phyloP scores from a whole-genome alignment of 345 rosid genomes.

The Combretum micranthum region DNA sequence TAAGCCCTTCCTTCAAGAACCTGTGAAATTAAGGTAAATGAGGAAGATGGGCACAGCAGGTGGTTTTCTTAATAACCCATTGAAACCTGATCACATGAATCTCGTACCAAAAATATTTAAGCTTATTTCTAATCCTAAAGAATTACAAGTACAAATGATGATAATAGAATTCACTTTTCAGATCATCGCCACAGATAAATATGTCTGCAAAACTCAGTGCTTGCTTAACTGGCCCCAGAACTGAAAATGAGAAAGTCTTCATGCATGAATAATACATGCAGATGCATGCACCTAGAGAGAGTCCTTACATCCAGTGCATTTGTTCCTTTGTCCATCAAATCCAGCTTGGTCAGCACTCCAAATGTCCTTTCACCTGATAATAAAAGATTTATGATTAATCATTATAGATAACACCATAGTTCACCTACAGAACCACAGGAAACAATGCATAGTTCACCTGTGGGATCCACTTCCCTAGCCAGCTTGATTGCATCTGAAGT shows the following conservation, averaged over 20 bases:
- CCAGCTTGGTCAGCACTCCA: slow-evolving; percentile 90
- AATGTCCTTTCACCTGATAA: slow-evolving; percentile 73
- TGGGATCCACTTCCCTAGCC: slow-evolving; percentile 76
- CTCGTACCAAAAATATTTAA: too few relatives aligned
- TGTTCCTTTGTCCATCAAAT: slow-evolving; percentile 93
- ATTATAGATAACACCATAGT: background rate
- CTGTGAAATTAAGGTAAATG: background rate
- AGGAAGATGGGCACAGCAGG: too few relatives aligned
- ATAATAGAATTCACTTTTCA: too few relatives aligned
- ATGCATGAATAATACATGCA: background rate
- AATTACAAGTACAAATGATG: too few relatives aligned
- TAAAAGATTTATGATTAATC: background rate
- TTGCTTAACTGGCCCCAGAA: too few relatives aligned
- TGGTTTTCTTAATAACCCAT: too few relatives aligned
- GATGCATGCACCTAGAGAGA: slow-evolving; percentile 2
- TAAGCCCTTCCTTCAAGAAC: slow-evolving; percentile 27
- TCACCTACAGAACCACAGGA: background rate
- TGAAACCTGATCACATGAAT: too few relatives aligned
- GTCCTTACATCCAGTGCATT: slow-evolving; percentile 67
- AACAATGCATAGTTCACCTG: slow-evolving; percentile 29
- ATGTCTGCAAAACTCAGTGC: too few relatives aligned
- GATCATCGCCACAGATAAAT: too few relatives aligned
- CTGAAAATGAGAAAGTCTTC: too few relatives aligned
- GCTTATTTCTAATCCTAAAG: too few relatives aligned
- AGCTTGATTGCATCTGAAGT: slow-evolving; percentile 87